Evolutionary conservation across 768 basidiomycete species (phyloP), one percentile per base, ranked within the genome.

Genomic region (Russula compacta): DNA sequence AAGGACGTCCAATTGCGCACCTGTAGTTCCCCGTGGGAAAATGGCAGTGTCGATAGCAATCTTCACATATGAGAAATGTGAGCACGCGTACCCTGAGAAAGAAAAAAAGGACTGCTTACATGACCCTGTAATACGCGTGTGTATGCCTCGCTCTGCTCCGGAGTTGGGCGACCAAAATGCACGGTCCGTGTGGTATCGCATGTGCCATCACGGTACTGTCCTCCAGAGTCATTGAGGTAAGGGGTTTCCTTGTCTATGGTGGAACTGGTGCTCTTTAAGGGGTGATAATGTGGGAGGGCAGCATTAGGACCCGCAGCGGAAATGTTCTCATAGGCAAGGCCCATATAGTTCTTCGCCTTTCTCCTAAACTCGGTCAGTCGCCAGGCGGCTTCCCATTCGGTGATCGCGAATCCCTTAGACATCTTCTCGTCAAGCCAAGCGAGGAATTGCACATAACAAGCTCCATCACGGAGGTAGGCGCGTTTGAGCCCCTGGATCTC

Each of bases 121-220:
- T 99, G 97, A 8, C 95, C 95, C 74, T 99, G 97, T 59, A 99
- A 72, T 46, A 98, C 97, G 49, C 93, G 80, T 35, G 97, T 99
- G 73, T 85, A 99, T 1, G 95, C 93, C 66, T 94, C 88, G 70
- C 83, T 86, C 71, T 92, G 86, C 64, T 92, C 87, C n/a, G 78
- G 62, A n/a, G 86, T 84, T 7, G 90, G 89, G n/a, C 85, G 81
- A 44, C 93, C 92, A 69, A 95, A 91, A 74, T 92, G 89, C 33
- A 92, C 74, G 0, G 89, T 91, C 52, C 89, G 81, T 14, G 87
- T 88, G 29, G 86, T 89, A 69, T 91, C 86, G 72, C 86, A 89
- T 10, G 95, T 98, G 5, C 93, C 95, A 69, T 98, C 95, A 64
- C 80, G 77, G 71, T 88, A 92, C 70, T 93, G 87, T 6, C 86